Conservation (phyloP, 1,284 basidiomycete genomes). For the Entoloma clypeatum region DNA sequence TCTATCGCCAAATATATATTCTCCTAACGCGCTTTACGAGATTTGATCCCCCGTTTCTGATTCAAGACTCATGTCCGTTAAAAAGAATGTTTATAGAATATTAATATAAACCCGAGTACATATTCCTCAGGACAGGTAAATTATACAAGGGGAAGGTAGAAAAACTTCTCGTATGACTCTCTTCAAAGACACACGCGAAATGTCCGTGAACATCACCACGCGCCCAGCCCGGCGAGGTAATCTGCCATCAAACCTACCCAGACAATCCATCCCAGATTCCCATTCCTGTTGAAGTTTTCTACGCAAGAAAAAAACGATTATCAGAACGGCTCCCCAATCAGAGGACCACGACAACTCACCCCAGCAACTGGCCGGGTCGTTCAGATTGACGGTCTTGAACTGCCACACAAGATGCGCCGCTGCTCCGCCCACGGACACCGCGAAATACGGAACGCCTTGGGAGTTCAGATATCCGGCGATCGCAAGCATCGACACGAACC, state of each 20-base stretch:
- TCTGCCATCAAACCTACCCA: constrained; percentile 46
- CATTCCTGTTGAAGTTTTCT: constrained; percentile 49
- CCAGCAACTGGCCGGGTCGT: constrained; percentile 55
- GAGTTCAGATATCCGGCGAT: constrained; percentile 46
- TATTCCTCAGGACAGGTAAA: too few relatives aligned
- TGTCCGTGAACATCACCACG: too few relatives aligned
- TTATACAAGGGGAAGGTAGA: too few relatives aligned
- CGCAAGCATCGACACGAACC: constrained; percentile 47
- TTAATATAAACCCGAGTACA: too few relatives aligned
- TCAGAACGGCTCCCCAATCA: background rate
- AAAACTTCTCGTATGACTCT: too few relatives aligned
- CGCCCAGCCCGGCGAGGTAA: constrained; percentile 32
- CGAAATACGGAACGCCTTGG: constrained; percentile 51
- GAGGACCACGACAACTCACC: constrained; percentile 27
- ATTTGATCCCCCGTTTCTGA: too few relatives aligned
- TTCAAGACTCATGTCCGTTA: too few relatives aligned
- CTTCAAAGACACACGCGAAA: too few relatives aligned
- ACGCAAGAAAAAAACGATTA: constrained; percentile 4
- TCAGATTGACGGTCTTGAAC: constrained; percentile 48
- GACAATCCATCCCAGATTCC: constrained; percentile 46
- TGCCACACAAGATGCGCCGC: constrained; percentile 52
- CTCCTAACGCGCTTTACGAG: too few relatives aligned
- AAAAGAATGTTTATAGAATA: too few relatives aligned
- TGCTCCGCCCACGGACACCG: constrained; percentile 49
- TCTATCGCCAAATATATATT: too few relatives aligned